Percentiles rank a stretch among this genome's conserved stretches.
Conservation (phyloP, 1,284 basidiomycete genomes). For the Xerocomus amazonicus region DNA sequence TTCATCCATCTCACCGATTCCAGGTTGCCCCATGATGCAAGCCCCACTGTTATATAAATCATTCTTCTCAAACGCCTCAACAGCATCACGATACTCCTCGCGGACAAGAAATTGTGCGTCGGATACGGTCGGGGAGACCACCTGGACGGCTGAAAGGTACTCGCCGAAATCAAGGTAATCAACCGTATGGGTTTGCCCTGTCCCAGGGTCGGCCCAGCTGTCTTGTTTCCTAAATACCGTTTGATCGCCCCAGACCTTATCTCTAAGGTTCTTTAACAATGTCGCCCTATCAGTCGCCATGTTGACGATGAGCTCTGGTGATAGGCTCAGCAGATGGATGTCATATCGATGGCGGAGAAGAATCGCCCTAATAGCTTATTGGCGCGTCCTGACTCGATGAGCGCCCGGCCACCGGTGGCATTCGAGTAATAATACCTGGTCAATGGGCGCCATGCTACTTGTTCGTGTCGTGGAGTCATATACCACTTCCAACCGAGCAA, state of each 20-base stretch:
- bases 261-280: neutral
- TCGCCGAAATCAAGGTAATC: neutral
- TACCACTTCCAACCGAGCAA: too few relatives aligned
- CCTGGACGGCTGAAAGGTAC: neutral
- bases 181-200: neutral
- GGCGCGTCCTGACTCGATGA: too few relatives aligned
- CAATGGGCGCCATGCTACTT: too few relatives aligned
- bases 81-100: neutral
- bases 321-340: neutral
- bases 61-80: neutral
- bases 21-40: neutral
- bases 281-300: neutral
- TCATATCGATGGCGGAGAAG: slow-evolving; percentile 2
- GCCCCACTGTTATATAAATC: neutral
- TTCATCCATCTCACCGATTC: neutral
- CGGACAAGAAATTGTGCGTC: neutral
- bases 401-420: neutral
- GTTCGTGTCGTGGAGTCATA: too few relatives aligned
- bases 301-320: neutral
- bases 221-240: neutral
- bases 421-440: too few relatives aligned
- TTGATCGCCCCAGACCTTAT: neutral
- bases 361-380: slow-evolving; percentile 2
- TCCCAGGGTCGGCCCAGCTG: neutral
- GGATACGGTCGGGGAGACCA: neutral